Conservation (phyloP, 1,284 basidiomycete species). For the Chalciporus sp. region DNA sequence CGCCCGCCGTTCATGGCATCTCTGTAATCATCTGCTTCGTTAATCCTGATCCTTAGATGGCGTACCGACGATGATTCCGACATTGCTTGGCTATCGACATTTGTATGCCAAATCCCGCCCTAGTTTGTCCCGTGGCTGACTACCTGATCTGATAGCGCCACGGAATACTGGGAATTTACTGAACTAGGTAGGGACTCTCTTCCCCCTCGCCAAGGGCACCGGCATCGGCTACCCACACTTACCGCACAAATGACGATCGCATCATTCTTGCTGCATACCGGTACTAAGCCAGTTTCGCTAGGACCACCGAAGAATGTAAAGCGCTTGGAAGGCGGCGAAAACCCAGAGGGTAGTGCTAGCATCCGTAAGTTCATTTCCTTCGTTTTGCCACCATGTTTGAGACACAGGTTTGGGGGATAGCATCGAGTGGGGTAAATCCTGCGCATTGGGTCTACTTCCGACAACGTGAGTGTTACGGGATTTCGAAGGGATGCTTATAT, state of each 20-base stretch:
- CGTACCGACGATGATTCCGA: slow-evolving; percentile 45
- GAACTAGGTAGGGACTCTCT: slow-evolving; percentile 36
- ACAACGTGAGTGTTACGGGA: slow-evolving; percentile 36
- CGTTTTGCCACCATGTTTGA: background rate
- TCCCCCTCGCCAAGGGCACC: background rate
- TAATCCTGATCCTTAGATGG: slow-evolving; percentile 36
- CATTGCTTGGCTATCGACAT: slow-evolving; percentile 44
- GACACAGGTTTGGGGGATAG: slow-evolving; percentile 19
- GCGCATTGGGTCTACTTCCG: slow-evolving; percentile 45
- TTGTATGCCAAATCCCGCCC: slow-evolving; percentile 36
- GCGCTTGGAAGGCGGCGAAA: slow-evolving; percentile 41
- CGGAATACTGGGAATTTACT: slow-evolving; percentile 48
- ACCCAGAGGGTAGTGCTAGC: slow-evolving; percentile 43
- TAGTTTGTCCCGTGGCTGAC: slow-evolving; percentile 1
- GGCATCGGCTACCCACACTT: background rate
- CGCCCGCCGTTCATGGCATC: slow-evolving; percentile 1
- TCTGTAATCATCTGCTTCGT: background rate
- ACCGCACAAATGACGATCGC: background rate
- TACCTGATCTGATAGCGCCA: slow-evolving; percentile 33
- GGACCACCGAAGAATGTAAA: slow-evolving; percentile 37
- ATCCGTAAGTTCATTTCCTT: slow-evolving; percentile 35
- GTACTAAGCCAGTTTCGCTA: slow-evolving; percentile 11
- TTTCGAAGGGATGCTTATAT: background rate
- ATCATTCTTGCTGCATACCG: slow-evolving; percentile 9
- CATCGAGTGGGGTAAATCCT: slow-evolving; percentile 44